A percentile compares a stretch with the other conserved stretches of the same genome.
These are phyloP conservation scores for Papilionanthe hybrid DNA, from an alignment of 116 monocot species.

Conservation along the genomic window DNA sequence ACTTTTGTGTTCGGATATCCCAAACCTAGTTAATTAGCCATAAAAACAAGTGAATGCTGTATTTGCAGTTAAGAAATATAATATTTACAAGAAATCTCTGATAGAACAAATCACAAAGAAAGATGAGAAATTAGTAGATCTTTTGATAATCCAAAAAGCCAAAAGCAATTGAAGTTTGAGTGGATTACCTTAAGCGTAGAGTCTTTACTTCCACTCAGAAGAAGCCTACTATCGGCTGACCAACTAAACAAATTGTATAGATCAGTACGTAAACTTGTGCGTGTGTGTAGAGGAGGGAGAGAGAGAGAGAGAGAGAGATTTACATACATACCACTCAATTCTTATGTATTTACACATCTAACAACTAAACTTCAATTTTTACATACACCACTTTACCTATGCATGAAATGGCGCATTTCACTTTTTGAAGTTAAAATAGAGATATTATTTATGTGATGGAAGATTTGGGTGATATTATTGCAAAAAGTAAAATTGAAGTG, in stretches of 20 bases:
- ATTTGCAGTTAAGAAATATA: background rate
- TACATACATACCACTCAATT: too few relatives aligned
- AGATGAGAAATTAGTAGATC: background rate
- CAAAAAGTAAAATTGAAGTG: background rate
- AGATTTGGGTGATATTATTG: too few relatives aligned
- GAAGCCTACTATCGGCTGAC: conserved; percentile 97
- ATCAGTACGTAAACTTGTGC: background rate
- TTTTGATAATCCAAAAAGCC: background rate
- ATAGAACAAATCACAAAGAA: background rate
- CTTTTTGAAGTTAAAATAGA: too few relatives aligned
- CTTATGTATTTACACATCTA: too few relatives aligned
- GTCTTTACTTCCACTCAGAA: conserved; percentile 97
- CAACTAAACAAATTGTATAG: conserved; percentile 42
- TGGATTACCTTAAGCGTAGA: conserved; percentile 84
- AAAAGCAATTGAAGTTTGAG: background rate
- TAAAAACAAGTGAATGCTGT: background rate
- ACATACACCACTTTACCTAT: too few relatives aligned
- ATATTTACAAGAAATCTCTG: background rate
- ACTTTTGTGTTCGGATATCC: conserved; percentile 77
- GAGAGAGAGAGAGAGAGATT: background rate
- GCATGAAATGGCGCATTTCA: too few relatives aligned
- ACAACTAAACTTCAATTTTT: too few relatives aligned
- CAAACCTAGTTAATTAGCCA: conserved; percentile 51
- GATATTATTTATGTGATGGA: too few relatives aligned
- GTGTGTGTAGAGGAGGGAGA: background rate